phyloP scores from a whole-genome alignment of 441 rosid genomes.

The Syzygium malaccense region DNA sequence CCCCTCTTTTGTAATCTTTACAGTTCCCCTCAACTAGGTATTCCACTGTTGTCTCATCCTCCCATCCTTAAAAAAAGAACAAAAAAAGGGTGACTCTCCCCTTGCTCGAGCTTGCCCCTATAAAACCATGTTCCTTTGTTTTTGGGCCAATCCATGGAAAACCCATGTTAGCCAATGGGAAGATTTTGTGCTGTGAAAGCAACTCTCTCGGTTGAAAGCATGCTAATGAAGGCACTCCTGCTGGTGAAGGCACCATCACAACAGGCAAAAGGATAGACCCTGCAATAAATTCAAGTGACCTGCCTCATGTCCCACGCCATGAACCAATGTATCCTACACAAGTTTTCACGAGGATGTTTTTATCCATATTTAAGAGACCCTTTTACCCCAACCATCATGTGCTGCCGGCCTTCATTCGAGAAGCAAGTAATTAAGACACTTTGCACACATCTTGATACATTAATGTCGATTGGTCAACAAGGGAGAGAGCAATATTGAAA shows the following conservation, averaged over 20 bases:
- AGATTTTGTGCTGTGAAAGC: neutral
- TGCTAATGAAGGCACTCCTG: neutral
- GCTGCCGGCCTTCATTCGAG: neutral
- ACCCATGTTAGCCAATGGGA: neutral
- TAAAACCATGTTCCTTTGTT: neutral
- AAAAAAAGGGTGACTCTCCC: neutral
- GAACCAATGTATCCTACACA: neutral
- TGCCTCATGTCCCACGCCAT: neutral
- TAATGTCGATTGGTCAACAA: neutral
- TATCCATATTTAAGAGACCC: neutral
- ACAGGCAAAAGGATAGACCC: neutral
- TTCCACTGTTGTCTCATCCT: neutral
- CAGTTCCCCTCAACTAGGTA: neutral
- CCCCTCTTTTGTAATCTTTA: neutral
- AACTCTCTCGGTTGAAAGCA: neutral
- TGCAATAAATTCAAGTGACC: neutral
- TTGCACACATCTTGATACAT: neutral
- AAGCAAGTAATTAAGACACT: neutral
- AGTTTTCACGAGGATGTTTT: neutral
- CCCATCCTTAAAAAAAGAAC: neutral
- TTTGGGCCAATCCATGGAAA: neutral
- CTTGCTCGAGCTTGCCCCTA: neutral
- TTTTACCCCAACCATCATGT: neutral
- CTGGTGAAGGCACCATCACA: neutral
- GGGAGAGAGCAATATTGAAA: neutral